These are phyloP conservation scores for Lolium rigidum DNA, from an alignment of 176 grass and related monocot species.

Conservation along the genomic window DNA sequence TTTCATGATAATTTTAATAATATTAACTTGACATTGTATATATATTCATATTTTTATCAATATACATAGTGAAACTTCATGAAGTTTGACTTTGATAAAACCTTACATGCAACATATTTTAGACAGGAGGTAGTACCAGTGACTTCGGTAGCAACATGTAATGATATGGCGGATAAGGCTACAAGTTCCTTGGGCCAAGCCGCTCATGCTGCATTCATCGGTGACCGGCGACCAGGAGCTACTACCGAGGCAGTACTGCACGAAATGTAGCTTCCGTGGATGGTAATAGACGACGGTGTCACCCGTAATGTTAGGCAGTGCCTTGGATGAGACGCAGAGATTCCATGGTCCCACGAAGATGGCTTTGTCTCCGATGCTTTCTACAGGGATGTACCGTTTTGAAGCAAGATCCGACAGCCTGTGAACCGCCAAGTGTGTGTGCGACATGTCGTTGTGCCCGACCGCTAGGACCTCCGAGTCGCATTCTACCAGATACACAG, in stretches of 20 bases:
- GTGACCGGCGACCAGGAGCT: not conserved
- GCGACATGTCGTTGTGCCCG: not conserved
- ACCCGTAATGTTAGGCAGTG: not conserved
- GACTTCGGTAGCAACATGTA: not conserved
- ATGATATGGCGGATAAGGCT: slow-evolving; percentile 12
- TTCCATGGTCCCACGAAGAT: not conserved
- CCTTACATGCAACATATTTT: too few relatives aligned
- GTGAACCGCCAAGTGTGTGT: not conserved
- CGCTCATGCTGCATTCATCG: not conserved
- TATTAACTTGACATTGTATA: too few relatives aligned
- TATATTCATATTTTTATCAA: too few relatives aligned
- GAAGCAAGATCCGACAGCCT: slow-evolving; percentile 1
- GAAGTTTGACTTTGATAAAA: too few relatives aligned
- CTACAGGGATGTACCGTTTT: not conserved
- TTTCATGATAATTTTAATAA: too few relatives aligned
- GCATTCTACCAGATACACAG: slow-evolving; percentile 15
- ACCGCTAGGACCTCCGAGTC: slow-evolving; percentile 9
- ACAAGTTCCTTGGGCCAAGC: not conserved
- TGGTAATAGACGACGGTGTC: slow-evolving; percentile 6
- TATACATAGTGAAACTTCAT: too few relatives aligned
- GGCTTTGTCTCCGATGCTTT: not conserved
- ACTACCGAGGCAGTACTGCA: slow-evolving; percentile 22
- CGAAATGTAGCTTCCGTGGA: not conserved
- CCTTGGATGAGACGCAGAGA: slow-evolving; percentile 17
- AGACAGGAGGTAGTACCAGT: not conserved